Conservation (phyloP, 1,284 basidiomycete genomes). For the Cryptococcus hybrid region DNA sequence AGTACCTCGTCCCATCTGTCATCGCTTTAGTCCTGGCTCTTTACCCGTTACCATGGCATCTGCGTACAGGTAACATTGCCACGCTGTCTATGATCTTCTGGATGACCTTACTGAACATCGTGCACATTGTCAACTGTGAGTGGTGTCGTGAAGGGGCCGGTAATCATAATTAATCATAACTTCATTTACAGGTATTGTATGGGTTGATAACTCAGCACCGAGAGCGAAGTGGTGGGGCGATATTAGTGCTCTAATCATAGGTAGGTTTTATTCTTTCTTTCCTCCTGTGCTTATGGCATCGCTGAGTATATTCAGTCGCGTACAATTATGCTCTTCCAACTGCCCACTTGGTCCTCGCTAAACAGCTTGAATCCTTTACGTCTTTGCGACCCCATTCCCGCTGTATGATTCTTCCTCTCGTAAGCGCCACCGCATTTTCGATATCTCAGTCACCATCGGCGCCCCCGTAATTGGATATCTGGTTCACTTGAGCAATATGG, state of each 20-base stretch:
- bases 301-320: constrained; percentile 22
- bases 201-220: constrained; percentile 27
- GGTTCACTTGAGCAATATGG: constrained; percentile 34
- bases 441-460: constrained; percentile 21
- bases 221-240: constrained; percentile 35
- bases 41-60: constrained; percentile 42
- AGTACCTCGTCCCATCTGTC: constrained; percentile 26
- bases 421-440: constrained; percentile 27
- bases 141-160: constrained; percentile 4
- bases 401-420: constrained; percentile 30
- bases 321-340: constrained; percentile 44
- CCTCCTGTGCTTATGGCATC: neutral
- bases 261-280: constrained; percentile 12
- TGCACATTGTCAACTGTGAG: constrained; percentile 40
- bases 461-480: constrained; percentile 33
- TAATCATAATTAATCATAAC: too few relatives aligned
- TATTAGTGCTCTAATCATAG: constrained; percentile 22
- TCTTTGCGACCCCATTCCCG: constrained; percentile 37
- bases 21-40: constrained; percentile 27
- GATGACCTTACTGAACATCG: constrained; percentile 34
- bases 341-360: constrained; percentile 39
- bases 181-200: constrained; percentile 22
- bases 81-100: constrained; percentile 44
- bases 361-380: constrained; percentile 40
- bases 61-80: constrained; percentile 38